A percentile compares a stretch with the other conserved stretches of the same genome.
These are phyloP conservation scores for Candida anutae DNA, from an alignment of 1,139 yeast genomes.

Conservation along the genomic window DNA sequence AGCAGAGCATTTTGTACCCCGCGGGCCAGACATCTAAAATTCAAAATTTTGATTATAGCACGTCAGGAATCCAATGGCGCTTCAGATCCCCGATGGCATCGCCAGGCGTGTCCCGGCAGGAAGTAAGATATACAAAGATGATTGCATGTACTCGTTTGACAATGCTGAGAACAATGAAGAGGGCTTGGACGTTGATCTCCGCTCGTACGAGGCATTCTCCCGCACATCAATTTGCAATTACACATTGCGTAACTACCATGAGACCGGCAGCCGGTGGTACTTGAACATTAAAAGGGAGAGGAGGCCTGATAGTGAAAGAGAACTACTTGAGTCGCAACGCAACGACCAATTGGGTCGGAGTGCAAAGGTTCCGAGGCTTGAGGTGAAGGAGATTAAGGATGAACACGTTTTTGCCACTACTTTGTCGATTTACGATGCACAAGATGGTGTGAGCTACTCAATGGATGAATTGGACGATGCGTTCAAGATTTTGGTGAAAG, in stretches of 20 bases:
- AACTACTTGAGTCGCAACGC: too few relatives aligned
- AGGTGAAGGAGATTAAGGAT: slow-evolving; percentile 61
- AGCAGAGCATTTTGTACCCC: too few relatives aligned
- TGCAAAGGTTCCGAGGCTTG: slow-evolving; percentile 63
- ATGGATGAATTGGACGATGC: slow-evolving; percentile 16
- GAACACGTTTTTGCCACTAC: slow-evolving; percentile 56
- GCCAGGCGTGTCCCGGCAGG: slow-evolving; percentile 12
- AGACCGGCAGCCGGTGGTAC: slow-evolving; percentile 46
- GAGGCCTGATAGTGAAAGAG: slow-evolving; percentile 34
- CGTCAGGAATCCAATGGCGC: too few relatives aligned
- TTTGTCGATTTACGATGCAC: slow-evolving; percentile 37
- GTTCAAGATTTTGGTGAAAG: slow-evolving; percentile 29
- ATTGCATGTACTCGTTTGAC: slow-evolving; percentile 75
- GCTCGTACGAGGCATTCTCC: slow-evolving; percentile 61
- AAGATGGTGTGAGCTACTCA: slow-evolving; percentile 14
- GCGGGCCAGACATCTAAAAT: too few relatives aligned
- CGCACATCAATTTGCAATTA: slow-evolving; percentile 34
- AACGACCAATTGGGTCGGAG: too few relatives aligned
- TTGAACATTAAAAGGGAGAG: slow-evolving; percentile 47
- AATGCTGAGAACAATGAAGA: slow-evolving; percentile 50
- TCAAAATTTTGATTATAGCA: too few relatives aligned
- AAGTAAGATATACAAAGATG: slow-evolving; percentile 61
- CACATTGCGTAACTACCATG: slow-evolving; percentile 45
- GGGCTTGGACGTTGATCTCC: slow-evolving; percentile 70
- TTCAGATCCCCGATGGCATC: slow-evolving; percentile 16